A percentile compares a stretch with the other conserved stretches of the same genome.
phyloP scores from a whole-genome alignment of 179 eudicot species.

The Corrigiola litoralis region DNA sequence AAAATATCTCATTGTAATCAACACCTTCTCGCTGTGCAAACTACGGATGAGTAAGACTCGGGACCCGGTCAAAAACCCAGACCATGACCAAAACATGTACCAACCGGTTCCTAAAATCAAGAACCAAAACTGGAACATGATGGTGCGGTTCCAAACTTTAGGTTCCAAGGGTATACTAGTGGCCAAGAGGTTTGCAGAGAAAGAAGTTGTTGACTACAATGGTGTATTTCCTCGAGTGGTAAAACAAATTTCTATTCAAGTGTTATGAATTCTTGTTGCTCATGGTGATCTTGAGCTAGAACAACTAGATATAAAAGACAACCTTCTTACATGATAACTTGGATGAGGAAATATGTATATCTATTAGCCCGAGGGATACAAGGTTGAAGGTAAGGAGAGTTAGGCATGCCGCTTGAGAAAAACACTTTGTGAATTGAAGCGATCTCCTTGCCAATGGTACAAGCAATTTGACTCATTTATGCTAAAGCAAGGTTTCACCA shows the following conservation, averaged over 20 bases:
- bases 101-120: too few relatives aligned
- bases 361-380: constrained; percentile 6
- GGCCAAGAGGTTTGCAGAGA: constrained; percentile 3
- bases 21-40: too few relatives aligned
- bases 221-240: constrained; percentile 6
- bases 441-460: constrained; percentile 7
- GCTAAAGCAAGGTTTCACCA: constrained; percentile 1
- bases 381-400: not conserved
- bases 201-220: not conserved
- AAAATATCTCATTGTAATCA: too few relatives aligned
- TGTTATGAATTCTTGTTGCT: constrained; percentile 1
- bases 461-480: constrained; percentile 10
- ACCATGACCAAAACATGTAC: too few relatives aligned
- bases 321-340: not conserved
- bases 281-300: constrained; percentile 5
- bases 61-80: too few relatives aligned
- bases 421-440: not conserved
- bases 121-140: too few relatives aligned
- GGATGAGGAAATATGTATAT: constrained; percentile 18
- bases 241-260: not conserved
- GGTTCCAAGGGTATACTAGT: not conserved
- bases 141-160: too few relatives aligned
- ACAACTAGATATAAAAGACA: constrained; percentile 7
- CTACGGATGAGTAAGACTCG: too few relatives aligned
- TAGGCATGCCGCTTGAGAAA: constrained; percentile 6